These are phyloP conservation scores for Cucumis variabilis DNA, from an alignment of 331 rosid genomes.

Conservation along the genomic window DNA sequence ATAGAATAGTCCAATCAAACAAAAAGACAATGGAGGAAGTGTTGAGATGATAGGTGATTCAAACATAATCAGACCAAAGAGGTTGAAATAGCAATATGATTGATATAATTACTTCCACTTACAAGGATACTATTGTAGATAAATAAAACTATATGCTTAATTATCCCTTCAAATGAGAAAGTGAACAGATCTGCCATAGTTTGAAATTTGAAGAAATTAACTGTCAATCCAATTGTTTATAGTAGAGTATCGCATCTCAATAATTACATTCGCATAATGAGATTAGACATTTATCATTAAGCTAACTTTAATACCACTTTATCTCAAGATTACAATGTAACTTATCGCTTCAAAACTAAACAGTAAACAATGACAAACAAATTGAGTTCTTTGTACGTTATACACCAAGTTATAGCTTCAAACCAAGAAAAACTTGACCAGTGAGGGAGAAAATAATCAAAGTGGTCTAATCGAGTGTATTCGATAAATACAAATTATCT, in stretches of 20 bases:
- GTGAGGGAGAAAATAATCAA: background rate
- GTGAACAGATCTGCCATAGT: background rate
- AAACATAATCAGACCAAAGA: constrained; percentile 21
- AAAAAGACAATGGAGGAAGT: background rate
- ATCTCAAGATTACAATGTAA: background rate
- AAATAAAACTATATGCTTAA: background rate
- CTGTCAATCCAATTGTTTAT: background rate
- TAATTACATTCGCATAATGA: background rate
- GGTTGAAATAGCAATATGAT: constrained; percentile 32
- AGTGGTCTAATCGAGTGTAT: background rate
- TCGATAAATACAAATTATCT: constrained; percentile 18
- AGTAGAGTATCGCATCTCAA: background rate
- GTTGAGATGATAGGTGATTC: constrained; percentile 30
- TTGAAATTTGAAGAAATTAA: background rate
- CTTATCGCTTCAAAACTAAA: constrained; percentile 2
- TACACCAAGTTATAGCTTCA: background rate
- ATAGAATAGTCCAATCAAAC: constrained; percentile 1
- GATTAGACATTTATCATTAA: background rate
- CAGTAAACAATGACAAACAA: background rate
- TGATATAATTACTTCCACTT: constrained; percentile 44
- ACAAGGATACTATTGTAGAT: constrained; percentile 38
- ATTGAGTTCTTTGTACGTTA: background rate
- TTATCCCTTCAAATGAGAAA: background rate
- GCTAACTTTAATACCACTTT: background rate
- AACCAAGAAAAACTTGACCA: constrained; percentile 7